Percentiles rank a stretch among this genome's conserved stretches.
Conservation (phyloP, 2,329 filamentous ascomycete genomes). For the Leptographium lundbergii region DNA sequence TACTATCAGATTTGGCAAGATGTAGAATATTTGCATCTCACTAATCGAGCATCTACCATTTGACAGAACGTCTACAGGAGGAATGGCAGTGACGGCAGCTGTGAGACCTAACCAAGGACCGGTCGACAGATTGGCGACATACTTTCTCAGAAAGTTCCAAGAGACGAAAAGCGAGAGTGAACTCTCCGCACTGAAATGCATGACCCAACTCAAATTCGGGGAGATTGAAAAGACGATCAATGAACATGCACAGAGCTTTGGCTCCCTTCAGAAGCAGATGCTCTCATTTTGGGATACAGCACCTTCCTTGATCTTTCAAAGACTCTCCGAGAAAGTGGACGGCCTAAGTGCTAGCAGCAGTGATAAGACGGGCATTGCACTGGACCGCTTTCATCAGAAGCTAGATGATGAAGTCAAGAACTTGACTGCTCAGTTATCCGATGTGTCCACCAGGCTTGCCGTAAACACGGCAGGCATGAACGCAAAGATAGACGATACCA, state of each 20-base stretch:
- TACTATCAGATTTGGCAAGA: not conserved
- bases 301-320: constrained; percentile 6
- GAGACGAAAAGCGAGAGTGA: constrained; percentile 7
- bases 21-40: not conserved
- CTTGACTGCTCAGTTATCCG: constrained; percentile 7
- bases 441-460: constrained; percentile 9
- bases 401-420: constrained; percentile 10
- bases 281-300: constrained; percentile 9
- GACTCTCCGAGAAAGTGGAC: constrained; percentile 8
- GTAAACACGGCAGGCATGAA: constrained; percentile 1
- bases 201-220: constrained; percentile 8
- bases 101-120: not conserved
- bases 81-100: not conserved
- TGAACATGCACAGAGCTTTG: constrained; percentile 1
- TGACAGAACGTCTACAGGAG: not conserved
- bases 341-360: not conserved
- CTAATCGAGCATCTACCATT: not conserved
- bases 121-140: constrained; percentile 8
- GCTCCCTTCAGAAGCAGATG: constrained; percentile 4
- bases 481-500: constrained; percentile 2
- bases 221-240: constrained; percentile 7
- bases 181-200: constrained; percentile 4
- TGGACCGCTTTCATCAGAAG: constrained; percentile 8
- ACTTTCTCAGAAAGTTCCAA: constrained; percentile 10
- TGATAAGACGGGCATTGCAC: constrained; percentile 5